Percentiles rank a stretch among this genome's conserved stretches.
phyloP scores from a whole-genome alignment of 2,329 filamentous ascomycete species.

The Botryotinia globosa region DNA sequence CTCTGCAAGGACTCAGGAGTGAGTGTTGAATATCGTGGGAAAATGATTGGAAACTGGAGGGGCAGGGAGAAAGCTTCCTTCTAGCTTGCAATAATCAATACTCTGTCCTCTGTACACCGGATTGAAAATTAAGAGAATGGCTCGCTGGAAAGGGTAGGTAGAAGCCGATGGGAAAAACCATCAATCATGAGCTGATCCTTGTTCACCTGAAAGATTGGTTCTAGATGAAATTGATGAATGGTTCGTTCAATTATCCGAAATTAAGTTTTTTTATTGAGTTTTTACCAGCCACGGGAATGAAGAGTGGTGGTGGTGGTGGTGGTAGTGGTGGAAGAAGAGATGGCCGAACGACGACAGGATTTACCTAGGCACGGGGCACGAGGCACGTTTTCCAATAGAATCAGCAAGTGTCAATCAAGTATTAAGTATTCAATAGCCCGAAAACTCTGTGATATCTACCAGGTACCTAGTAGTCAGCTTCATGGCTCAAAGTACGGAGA shows the following conservation, averaged over 20 bases:
- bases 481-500: not conserved
- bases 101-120: no score
- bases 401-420: not conserved
- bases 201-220: not conserved
- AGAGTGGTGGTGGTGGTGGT: not conserved
- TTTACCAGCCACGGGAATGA: constrained; percentile 4
- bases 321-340: not conserved
- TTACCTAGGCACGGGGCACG: not conserved
- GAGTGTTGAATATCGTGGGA: not conserved
- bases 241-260: not conserved
- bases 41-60: not conserved
- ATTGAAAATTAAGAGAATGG: not conserved
- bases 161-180: not conserved
- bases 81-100: not conserved
- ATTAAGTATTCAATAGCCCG: constrained; percentile 2
- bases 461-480: not conserved
- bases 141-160: not conserved
- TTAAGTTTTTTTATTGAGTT: not conserved
- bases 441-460: not conserved
- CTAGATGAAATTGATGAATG: not conserved
- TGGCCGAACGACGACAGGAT: not conserved
- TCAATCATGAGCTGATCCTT: not conserved
- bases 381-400: not conserved
- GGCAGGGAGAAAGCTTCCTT: not conserved
- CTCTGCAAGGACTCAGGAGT: no score